Conservation (phyloP, 257 asterid species). For the Solanum chilense region DNA sequence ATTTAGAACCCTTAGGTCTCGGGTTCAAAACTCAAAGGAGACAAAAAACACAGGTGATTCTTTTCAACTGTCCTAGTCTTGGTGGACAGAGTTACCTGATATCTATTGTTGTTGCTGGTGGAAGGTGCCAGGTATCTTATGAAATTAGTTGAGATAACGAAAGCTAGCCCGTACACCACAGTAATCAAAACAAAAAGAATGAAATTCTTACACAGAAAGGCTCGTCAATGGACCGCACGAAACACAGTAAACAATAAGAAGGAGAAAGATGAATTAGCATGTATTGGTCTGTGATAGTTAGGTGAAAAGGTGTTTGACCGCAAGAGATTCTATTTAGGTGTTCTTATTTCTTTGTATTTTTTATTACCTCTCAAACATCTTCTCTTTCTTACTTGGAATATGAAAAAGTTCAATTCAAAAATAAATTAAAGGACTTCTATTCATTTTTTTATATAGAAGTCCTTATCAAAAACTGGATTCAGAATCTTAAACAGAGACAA, state of each 20-base stretch:
- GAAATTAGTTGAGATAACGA: too few species aligned
- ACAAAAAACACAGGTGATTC: too few species aligned
- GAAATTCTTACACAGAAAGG: neutral
- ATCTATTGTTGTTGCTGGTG: too few species aligned
- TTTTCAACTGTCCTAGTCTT: too few species aligned
- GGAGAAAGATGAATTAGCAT: neutral
- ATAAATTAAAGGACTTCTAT: neutral
- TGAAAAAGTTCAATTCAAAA: neutral
- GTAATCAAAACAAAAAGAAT: too few species aligned
- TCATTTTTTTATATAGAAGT: neutral
- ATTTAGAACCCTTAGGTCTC: too few species aligned
- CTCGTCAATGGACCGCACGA: neutral
- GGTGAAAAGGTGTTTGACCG: neutral
- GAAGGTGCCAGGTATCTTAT: too few species aligned
- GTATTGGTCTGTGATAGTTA: neutral
- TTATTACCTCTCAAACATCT: neutral
- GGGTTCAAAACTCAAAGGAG: too few species aligned
- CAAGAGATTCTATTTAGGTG: neutral
- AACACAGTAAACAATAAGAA: neutral
- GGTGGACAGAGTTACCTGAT: too few species aligned
- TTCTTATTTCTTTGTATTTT: neutral
- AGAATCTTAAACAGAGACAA: neutral
- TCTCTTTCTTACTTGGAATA: neutral
- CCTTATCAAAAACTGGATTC: neutral
- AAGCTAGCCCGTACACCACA: too few species aligned